Evolutionary conservation across 768 basidiomycete species (phyloP).

Genomic region (Auricularia heimuer): DNA sequence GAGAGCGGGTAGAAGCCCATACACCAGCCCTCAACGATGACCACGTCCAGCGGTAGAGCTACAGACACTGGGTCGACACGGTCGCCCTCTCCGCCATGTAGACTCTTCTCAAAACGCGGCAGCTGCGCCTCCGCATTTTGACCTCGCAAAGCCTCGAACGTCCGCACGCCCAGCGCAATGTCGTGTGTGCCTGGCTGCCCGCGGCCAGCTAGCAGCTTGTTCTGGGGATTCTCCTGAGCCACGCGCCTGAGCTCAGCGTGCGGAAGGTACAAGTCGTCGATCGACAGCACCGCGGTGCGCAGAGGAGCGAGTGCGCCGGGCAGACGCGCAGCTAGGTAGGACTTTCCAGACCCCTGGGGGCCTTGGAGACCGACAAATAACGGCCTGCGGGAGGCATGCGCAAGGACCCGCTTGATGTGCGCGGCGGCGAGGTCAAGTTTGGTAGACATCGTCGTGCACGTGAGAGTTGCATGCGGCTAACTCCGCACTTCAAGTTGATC

Average conservation of each 20-base stretch:
- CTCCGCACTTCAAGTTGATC: not conserved
- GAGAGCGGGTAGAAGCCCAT: conserved; percentile 71
- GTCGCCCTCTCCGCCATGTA: conserved; percentile 76
- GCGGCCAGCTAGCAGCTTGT: conserved; percentile 67
- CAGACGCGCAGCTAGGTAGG: conserved; percentile 59
- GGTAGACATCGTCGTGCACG: not conserved
- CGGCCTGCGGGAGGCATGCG: conserved; percentile 29
- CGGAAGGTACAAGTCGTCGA: conserved; percentile 82
- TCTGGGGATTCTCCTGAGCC: conserved; percentile 44
- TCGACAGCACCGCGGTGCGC: conserved; percentile 54
- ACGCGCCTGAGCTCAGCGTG: conserved; percentile 50
- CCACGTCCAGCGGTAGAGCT: conserved; percentile 54
- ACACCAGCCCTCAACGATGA: conserved; percentile 95
- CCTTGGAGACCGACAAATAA: conserved; percentile 85
- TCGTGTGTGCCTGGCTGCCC: conserved; percentile 94
- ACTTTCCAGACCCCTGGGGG: conserved; percentile 91
- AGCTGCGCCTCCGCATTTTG: conserved; percentile 31
- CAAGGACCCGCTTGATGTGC: not conserved
- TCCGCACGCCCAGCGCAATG: conserved; percentile 45
- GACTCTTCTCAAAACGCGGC: conserved; percentile 83
- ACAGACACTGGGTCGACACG: conserved; percentile 45
- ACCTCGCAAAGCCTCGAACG: conserved; percentile 26
- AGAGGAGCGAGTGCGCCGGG: conserved; percentile 35
- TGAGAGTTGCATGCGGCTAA: not conserved
- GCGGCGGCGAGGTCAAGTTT: not conserved